phyloP scores from a whole-genome alignment of 805 yeast genomes.

The Kuraishia piskuri region DNA sequence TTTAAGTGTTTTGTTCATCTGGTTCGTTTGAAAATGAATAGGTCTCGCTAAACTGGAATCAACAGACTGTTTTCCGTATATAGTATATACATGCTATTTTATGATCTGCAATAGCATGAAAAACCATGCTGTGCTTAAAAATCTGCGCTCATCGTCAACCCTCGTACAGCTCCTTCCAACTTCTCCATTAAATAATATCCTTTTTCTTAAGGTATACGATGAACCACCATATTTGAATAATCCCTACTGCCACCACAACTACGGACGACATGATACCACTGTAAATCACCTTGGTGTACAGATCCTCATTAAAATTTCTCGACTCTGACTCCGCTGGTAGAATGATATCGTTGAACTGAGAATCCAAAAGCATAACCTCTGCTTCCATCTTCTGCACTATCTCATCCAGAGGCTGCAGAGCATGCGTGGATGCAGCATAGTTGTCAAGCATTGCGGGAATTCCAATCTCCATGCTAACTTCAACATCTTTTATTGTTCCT shows the following conservation, averaged over 20 bases:
- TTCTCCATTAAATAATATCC: not conserved
- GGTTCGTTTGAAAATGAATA: not conserved
- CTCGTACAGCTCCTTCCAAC: not conserved
- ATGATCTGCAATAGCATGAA: too few species aligned
- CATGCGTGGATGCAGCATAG: slow-evolving; percentile 13
- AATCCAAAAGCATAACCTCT: slow-evolving; percentile 11
- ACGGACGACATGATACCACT: slow-evolving; percentile 8
- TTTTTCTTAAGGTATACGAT: slow-evolving; percentile 11
- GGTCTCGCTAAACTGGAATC: too few species aligned
- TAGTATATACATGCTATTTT: not conserved
- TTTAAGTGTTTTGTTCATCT: not conserved
- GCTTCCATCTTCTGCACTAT: slow-evolving; percentile 10
- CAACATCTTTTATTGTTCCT: slow-evolving; percentile 10
- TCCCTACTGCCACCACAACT: slow-evolving; percentile 10
- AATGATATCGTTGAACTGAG: slow-evolving; percentile 9
- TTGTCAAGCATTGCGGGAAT: slow-evolving; percentile 14
- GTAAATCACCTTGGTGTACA: slow-evolving; percentile 11
- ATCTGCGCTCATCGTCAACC: not conserved
- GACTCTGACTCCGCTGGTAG: slow-evolving; percentile 12
- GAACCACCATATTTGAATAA: slow-evolving; percentile 16
- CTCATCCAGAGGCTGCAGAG: slow-evolving; percentile 7
- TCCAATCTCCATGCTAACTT: slow-evolving; percentile 17
- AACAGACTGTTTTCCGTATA: not conserved
- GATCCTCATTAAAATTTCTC: slow-evolving; percentile 20
- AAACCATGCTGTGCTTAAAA: not conserved